A percentile compares a stretch with the other conserved stretches of the same genome.
These are phyloP conservation scores for Chenopodium berlandieri DNA, from an alignment of 148 eudicot species.

Conservation along the genomic window DNA sequence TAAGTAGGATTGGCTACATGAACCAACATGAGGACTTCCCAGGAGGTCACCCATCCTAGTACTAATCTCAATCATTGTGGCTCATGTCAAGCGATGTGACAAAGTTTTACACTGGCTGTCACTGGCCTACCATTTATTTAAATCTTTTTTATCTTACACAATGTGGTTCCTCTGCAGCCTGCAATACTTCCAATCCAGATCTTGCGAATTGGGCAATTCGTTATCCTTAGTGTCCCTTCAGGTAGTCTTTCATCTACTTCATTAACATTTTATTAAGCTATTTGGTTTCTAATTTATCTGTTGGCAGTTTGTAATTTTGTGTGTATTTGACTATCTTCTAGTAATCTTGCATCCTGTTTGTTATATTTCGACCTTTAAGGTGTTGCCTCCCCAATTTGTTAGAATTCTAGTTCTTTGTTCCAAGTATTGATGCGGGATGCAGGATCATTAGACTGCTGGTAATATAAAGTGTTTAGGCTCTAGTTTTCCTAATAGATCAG, in stretches of 20 bases:
- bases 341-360: background rate
- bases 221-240: slow-evolving; percentile 93
- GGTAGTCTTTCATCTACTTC: slow-evolving; percentile 44
- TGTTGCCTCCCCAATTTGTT: background rate
- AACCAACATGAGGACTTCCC: too few species aligned
- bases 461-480: background rate
- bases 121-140: background rate
- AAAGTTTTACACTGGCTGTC: too few species aligned
- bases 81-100: too few species aligned
- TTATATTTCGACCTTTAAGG: background rate
- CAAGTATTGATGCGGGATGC: background rate
- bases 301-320: background rate
- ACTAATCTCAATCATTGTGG: too few species aligned
- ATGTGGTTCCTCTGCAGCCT: slow-evolving; percentile 60
- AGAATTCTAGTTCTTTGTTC: background rate
- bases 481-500: background rate
- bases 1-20: too few species aligned
- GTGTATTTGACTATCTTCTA: background rate
- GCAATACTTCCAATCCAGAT: slow-evolving; percentile 92
- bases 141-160: slow-evolving; percentile 3
- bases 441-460: background rate
- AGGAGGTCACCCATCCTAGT: too few species aligned
- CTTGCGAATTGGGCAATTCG: slow-evolving; percentile 82
- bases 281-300: background rate
- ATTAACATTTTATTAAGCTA: slow-evolving; percentile 1